Conservation (phyloP, 108 stramenopile species). For the Schizochytrium sp. region DNA sequence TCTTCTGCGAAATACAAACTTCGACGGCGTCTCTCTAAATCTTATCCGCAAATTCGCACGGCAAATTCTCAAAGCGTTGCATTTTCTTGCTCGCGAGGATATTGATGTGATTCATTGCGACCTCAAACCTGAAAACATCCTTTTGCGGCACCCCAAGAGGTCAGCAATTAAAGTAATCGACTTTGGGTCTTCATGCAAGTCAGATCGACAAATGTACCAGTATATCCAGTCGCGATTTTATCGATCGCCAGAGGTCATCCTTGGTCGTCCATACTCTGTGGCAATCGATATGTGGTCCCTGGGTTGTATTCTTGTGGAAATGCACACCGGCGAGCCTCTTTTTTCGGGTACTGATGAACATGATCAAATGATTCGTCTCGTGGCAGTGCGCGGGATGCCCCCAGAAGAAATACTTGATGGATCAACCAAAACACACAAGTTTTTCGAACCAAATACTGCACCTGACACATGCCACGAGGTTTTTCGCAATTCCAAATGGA, state of each 20-base stretch:
- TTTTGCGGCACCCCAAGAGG: slow-evolving; percentile 91
- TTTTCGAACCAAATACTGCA: slow-evolving; percentile 49
- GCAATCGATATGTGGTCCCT: slow-evolving; percentile 99
- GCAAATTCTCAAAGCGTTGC: slow-evolving; percentile 91
- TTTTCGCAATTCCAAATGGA: neutral
- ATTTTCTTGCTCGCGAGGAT: slow-evolving; percentile 86
- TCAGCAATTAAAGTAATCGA: slow-evolving; percentile 97
- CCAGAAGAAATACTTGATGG: slow-evolving; percentile 53
- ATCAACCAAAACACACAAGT: slow-evolving; percentile 56
- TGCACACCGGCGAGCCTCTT: slow-evolving; percentile 97
- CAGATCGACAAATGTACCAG: slow-evolving; percentile 90
- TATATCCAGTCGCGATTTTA: slow-evolving; percentile 99
- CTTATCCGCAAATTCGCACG: slow-evolving; percentile 95
- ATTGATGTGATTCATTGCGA: slow-evolving; percentile 98
- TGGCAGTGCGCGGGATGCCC: slow-evolving; percentile 58
- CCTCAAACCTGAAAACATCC: slow-evolving; percentile 98
- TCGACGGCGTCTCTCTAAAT: slow-evolving; percentile 93
- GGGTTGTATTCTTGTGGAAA: slow-evolving; percentile 97
- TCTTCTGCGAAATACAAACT: slow-evolving; percentile 93
- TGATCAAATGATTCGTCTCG: slow-evolving; percentile 61
- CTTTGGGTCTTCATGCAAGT: slow-evolving; percentile 93
- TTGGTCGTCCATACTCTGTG: slow-evolving; percentile 91
- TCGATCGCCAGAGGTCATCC: slow-evolving; percentile 95
- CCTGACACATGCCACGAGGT: neutral
- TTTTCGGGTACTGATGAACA: slow-evolving; percentile 93